These are phyloP conservation scores for Dittrichia graveolens DNA, from an alignment of 129 eudicot genomes.

Conservation along the genomic window DNA sequence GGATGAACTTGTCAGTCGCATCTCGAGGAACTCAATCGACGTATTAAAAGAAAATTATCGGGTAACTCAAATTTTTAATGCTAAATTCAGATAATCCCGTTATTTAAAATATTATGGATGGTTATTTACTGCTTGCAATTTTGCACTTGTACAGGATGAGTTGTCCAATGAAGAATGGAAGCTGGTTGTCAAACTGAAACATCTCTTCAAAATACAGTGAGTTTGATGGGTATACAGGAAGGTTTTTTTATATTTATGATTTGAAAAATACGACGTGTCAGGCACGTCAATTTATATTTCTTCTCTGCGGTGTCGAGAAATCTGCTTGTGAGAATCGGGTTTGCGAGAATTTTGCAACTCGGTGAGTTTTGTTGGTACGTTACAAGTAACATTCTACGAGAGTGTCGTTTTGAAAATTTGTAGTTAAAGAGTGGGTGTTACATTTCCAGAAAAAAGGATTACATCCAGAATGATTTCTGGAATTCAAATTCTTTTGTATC, in stretches of 20 bases:
- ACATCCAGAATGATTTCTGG: too few relatives aligned
- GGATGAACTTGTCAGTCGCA: slow-evolving; percentile 86
- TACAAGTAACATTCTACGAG: too few relatives aligned
- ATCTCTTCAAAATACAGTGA: slow-evolving; percentile 23
- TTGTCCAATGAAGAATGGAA: slow-evolving; percentile 24
- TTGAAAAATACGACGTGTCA: too few relatives aligned
- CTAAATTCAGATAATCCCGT: not conserved
- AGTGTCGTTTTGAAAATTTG: too few relatives aligned
- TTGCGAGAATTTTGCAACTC: too few relatives aligned
- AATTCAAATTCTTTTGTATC: too few relatives aligned
- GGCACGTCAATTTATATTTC: too few relatives aligned
- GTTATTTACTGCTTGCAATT: not conserved
- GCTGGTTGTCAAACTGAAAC: slow-evolving; percentile 14
- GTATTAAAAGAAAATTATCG: slow-evolving; percentile 64
- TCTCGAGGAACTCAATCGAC: slow-evolving; percentile 67
- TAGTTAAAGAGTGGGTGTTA: too few relatives aligned
- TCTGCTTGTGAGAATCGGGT: too few relatives aligned
- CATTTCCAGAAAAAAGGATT: too few relatives aligned
- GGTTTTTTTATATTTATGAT: not conserved
- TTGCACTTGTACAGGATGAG: slow-evolving; percentile 15
- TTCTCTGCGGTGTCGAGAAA: too few relatives aligned
- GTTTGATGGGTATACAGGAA: not conserved
- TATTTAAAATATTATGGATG: not conserved
- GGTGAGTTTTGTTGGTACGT: too few relatives aligned
- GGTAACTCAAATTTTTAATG: slow-evolving; percentile 39